phyloP scores from a whole-genome alignment of 208 protist genomes.

The Leptomonas pyrrhocoris region DNA sequence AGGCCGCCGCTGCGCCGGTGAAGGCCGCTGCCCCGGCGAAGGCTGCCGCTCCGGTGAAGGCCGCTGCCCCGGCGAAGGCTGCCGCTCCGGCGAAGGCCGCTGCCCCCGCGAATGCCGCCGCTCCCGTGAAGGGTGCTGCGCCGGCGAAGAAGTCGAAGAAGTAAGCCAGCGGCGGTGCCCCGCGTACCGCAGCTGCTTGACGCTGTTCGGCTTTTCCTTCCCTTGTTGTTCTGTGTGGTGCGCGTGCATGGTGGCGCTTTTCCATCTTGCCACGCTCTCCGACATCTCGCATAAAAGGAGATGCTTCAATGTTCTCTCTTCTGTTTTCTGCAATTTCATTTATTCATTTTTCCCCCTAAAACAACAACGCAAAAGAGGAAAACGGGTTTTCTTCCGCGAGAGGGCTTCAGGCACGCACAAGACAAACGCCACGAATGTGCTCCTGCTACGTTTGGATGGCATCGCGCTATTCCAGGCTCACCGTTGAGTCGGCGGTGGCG shows the following conservation, averaged over 20 bases:
- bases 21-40: slow-evolving; percentile 38
- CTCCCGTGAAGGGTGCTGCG: slow-evolving; percentile 43
- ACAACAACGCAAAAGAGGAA: slow-evolving; percentile 1
- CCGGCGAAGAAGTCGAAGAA: slow-evolving; percentile 59
- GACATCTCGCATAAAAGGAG: background rate
- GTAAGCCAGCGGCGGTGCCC: slow-evolving; percentile 10
- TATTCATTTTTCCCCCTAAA: slow-evolving; percentile 31
- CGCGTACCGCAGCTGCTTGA: slow-evolving; percentile 4
- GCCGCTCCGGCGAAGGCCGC: slow-evolving; percentile 38
- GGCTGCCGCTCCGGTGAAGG: slow-evolving; percentile 50
- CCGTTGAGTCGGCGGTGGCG: too few species aligned
- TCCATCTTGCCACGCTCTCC: background rate
- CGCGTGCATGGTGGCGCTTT: background rate
- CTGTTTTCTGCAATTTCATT: slow-evolving; percentile 27
- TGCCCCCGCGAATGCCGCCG: slow-evolving; percentile 35
- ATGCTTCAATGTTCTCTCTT: slow-evolving; percentile 14
- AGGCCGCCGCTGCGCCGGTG: slow-evolving; percentile 39
- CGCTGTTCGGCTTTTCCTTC: slow-evolving; percentile 5
- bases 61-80: slow-evolving; percentile 52
- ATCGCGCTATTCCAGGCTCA: too few species aligned
- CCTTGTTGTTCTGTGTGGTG: background rate
- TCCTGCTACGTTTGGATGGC: too few species aligned
- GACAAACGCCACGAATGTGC: too few species aligned
- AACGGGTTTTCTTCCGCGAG: background rate
- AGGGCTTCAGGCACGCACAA: too few species aligned